These are phyloP conservation scores for Sclerotinia trifoliorum DNA, from an alignment of 2,329 filamentous ascomycete genomes.

Conservation along the genomic window DNA sequence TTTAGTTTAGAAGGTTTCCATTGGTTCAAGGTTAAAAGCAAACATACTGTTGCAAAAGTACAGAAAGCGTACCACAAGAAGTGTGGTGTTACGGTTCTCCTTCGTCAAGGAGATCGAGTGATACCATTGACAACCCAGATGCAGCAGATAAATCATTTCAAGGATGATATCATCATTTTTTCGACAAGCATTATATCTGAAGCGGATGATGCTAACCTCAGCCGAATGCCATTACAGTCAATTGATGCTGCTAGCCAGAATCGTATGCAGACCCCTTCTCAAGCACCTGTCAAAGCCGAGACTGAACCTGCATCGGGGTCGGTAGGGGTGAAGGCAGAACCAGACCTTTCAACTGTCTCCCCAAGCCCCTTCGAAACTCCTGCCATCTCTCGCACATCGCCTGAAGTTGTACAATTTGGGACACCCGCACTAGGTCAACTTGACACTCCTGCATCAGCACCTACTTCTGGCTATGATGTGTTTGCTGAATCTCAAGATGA, in stretches of 20 bases:
- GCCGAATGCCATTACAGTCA: not conserved
- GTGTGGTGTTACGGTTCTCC: not conserved
- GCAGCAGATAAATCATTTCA: constrained; percentile 16
- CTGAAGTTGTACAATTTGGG: not conserved
- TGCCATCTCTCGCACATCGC: not conserved
- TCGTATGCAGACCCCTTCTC: too few species aligned
- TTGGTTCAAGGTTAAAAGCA: constrained; percentile 23
- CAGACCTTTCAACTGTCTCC: not conserved
- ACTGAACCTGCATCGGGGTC: not conserved
- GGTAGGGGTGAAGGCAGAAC: not conserved
- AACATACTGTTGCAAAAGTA: constrained; percentile 21
- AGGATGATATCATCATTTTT: constrained; percentile 16
- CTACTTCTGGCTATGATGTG: not conserved
- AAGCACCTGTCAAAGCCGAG: not conserved
- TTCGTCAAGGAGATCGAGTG: constrained; percentile 11
- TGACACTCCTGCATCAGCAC: not conserved
- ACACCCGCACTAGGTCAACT: not conserved
- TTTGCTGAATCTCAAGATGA: constrained; percentile 5
- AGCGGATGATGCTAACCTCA: not conserved
- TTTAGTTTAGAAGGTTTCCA: not conserved
- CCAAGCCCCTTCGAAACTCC: not conserved
- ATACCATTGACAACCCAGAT: not conserved
- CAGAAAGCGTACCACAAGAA: constrained; percentile 12
- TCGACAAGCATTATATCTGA: not conserved
- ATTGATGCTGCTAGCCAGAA: not conserved